Conservation (phyloP, 2,329 filamentous ascomycete genomes). For the Diaporthe vaccinii region DNA sequence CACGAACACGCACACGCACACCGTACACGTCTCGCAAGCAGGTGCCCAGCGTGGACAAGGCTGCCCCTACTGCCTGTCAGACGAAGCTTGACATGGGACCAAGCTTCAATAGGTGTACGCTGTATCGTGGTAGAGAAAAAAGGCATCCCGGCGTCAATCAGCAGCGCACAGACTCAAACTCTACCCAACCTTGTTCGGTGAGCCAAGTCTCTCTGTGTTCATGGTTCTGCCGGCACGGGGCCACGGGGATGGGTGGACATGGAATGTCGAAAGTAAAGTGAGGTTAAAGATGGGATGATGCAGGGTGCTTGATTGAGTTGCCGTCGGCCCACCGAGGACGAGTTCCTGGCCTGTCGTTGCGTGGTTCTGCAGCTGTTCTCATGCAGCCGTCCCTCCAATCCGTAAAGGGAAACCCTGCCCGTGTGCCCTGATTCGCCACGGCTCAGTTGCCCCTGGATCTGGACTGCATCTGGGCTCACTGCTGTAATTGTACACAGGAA, state of each 20-base stretch:
- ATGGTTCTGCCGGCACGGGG: constrained; percentile 18
- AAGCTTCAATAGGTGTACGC: background rate
- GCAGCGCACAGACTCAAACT: constrained; percentile 18
- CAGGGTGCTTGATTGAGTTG: constrained; percentile 23
- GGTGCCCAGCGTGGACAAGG: constrained; percentile 22
- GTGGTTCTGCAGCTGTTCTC: constrained; percentile 8
- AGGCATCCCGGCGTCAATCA: constrained; percentile 16
- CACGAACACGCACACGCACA: constrained; percentile 8
- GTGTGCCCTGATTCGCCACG: constrained; percentile 17
- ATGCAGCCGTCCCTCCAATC: constrained; percentile 13
- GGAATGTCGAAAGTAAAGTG: constrained; percentile 32
- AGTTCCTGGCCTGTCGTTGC: constrained; percentile 31
- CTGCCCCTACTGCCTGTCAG: constrained; percentile 20
- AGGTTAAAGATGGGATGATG: constrained; percentile 31
- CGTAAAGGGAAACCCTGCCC: constrained; percentile 8
- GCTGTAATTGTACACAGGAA: background rate
- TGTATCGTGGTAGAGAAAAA: background rate
- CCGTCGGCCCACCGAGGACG: constrained; percentile 29
- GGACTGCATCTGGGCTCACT: background rate
- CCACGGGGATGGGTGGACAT: constrained; percentile 22
- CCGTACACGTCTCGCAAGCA: constrained; percentile 6
- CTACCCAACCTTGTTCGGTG: constrained; percentile 27
- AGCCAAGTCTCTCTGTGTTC: background rate
- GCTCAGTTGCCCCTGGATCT: constrained; percentile 13
- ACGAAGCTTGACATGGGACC: constrained; percentile 25